A percentile compares a stretch with the other conserved stretches of the same genome.
Evolutionary conservation across 1,139 yeast species (phyloP).

Genomic region (Saccharomyces hybrid): DNA sequence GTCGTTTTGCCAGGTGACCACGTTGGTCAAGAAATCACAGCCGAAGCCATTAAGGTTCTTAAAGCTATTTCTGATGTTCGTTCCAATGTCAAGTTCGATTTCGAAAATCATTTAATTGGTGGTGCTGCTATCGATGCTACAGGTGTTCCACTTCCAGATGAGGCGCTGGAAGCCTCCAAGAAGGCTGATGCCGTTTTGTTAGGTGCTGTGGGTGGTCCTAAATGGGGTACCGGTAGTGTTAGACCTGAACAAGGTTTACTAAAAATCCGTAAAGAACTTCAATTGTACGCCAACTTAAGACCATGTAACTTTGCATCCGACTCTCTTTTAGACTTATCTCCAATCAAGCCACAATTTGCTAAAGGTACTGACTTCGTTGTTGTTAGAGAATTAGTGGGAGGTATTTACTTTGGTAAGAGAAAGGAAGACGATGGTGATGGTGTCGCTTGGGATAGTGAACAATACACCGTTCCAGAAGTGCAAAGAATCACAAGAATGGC

Average conservation of each 20-base stretch:
- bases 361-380: slow-evolving; percentile 86
- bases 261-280: slow-evolving; percentile 87
- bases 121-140: slow-evolving; percentile 98
- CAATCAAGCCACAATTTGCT: slow-evolving; percentile 75
- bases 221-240: slow-evolving; percentile 85
- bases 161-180: slow-evolving; percentile 76
- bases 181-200: slow-evolving; percentile 84
- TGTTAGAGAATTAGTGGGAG: slow-evolving; percentile 95
- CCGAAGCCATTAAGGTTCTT: slow-evolving; percentile 86
- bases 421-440: slow-evolving; percentile 82
- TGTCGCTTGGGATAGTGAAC: slow-evolving; percentile 89
- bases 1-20: slow-evolving; percentile 95
- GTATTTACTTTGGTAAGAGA: slow-evolving; percentile 94
- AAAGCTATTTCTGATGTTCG: slow-evolving; percentile 62
- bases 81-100: slow-evolving; percentile 61
- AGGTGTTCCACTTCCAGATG: slow-evolving; percentile 88
- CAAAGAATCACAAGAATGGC: slow-evolving; percentile 97
- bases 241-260: slow-evolving; percentile 97
- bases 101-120: slow-evolving; percentile 80
- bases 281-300: slow-evolving; percentile 88
- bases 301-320: slow-evolving; percentile 96
- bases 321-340: slow-evolving; percentile 73
- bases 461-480: slow-evolving; percentile 83
- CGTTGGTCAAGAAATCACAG: slow-evolving; percentile 84
- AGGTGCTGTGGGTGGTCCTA: slow-evolving; percentile 99